Percentiles rank a stretch among this genome's conserved stretches.
These are phyloP conservation scores for Lycium barbarum DNA, from an alignment of 257 asterid species.

Conservation along the genomic window DNA sequence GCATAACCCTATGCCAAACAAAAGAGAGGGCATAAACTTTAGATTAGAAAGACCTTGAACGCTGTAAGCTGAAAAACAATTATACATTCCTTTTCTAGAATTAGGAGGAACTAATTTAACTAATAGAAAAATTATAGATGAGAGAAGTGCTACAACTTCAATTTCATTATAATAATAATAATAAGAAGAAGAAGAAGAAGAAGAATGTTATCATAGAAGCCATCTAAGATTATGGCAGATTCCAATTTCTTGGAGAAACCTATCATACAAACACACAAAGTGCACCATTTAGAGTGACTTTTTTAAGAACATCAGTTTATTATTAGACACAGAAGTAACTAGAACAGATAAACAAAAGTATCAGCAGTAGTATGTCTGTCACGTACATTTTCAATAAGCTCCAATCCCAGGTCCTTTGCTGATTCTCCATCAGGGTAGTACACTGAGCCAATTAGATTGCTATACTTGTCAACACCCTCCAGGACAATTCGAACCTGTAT, in stretches of 20 bases:
- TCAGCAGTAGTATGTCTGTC: neutral
- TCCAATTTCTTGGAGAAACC: neutral
- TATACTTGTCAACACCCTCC: slow-evolving; percentile 93
- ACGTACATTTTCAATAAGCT: slow-evolving; percentile 86
- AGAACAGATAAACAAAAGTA: neutral
- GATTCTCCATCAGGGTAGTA: slow-evolving; percentile 88
- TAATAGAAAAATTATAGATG: neutral
- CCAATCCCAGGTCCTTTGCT: slow-evolving; percentile 83
- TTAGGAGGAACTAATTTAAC: slow-evolving; percentile 8
- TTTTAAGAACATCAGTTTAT: neutral
- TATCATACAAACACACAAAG: neutral
- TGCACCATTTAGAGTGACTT: neutral
- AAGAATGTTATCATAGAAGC: no score
- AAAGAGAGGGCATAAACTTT: slow-evolving; percentile 15
- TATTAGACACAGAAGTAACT: neutral
- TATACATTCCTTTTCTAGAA: neutral
- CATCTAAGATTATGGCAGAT: neutral
- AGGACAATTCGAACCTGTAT: slow-evolving; percentile 86
- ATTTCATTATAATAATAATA: no score
- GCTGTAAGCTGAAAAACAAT: neutral
- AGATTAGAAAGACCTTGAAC: neutral
- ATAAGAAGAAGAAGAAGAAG: no score
- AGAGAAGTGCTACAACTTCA: neutral
- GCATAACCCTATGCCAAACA: slow-evolving; percentile 75
- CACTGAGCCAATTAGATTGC: slow-evolving; percentile 84